These are phyloP conservation scores for Alnus glutinosa DNA, from an alignment of 306 rosid species.

Conservation along the genomic window DNA sequence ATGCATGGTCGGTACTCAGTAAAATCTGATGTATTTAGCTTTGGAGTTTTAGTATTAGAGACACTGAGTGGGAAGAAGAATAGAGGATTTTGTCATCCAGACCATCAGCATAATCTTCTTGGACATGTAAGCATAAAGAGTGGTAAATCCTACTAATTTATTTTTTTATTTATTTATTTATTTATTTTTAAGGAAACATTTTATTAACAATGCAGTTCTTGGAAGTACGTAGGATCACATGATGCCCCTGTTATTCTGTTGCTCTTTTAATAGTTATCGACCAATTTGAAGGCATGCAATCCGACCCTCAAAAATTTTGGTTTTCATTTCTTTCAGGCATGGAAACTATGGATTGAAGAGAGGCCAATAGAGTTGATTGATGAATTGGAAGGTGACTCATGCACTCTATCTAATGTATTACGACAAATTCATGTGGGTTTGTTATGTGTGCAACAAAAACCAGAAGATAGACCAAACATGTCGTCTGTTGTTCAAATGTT, in stretches of 20 bases:
- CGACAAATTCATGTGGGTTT: slow-evolving; percentile 56
- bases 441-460: slow-evolving; percentile 50
- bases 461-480: slow-evolving; percentile 63
- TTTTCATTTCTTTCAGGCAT: slow-evolving; percentile 21
- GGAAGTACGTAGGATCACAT: neutral
- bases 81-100: slow-evolving; percentile 36
- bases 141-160: neutral
- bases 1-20: slow-evolving; percentile 38
- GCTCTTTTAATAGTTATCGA: neutral
- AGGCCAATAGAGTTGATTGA: slow-evolving; percentile 23
- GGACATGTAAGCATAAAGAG: slow-evolving; percentile 39
- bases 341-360: slow-evolving; percentile 33
- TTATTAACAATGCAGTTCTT: neutral
- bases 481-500: slow-evolving; percentile 46
- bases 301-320: neutral
- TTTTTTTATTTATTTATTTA: no score
- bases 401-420: slow-evolving; percentile 16
- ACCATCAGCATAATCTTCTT: slow-evolving; percentile 44
- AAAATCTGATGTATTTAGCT: slow-evolving; percentile 51
- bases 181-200: no score
- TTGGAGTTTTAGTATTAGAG: slow-evolving; percentile 49
- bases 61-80: slow-evolving; percentile 54
- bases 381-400: slow-evolving; percentile 9
- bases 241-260: neutral
- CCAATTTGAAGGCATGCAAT: neutral